phyloP scores from a whole-genome alignment of 2,329 filamentous ascomycete species.

The Fusarium ramigenum region DNA sequence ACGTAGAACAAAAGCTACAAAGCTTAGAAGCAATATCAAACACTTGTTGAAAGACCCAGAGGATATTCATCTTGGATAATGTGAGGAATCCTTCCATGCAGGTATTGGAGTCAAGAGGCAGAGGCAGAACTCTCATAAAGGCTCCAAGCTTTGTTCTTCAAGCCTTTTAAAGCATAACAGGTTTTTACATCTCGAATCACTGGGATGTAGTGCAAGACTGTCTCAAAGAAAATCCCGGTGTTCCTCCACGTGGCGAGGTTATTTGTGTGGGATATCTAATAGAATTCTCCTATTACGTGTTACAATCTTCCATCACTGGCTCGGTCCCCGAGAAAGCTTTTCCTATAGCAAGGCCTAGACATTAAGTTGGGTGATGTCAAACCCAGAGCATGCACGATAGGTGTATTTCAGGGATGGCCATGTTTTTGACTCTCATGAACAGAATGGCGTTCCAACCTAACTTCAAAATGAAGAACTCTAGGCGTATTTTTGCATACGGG shows the following conservation, averaged over 20 bases:
- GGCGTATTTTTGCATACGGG: not conserved
- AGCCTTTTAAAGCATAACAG: not conserved
- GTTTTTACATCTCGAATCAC: not conserved
- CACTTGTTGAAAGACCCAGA: not conserved
- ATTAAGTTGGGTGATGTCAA: not conserved
- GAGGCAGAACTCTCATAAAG: not conserved
- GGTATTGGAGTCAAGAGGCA: not conserved
- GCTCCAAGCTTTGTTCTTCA: not conserved
- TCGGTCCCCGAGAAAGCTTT: not conserved
- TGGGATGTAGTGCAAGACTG: not conserved
- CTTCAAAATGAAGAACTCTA: not conserved
- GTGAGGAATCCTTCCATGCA: not conserved
- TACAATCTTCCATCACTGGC: not conserved
- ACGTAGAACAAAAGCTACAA: conserved; percentile 15
- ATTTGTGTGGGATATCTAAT: not conserved
- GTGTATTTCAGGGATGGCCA: not conserved
- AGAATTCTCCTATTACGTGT: not conserved
- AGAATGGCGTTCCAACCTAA: not conserved
- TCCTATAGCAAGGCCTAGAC: not conserved
- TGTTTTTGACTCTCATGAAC: not conserved
- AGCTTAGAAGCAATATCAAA: conserved; percentile 15
- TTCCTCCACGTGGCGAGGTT: not conserved
- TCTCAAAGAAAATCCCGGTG: not conserved
- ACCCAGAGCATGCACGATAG: not conserved
- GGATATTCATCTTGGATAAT: not conserved